Evolutionary conservation across 2,329 filamentous ascomycete species (phyloP), one percentile per base, ranked within the genome.

Genomic region (Beauveria brongniartii): DNA sequence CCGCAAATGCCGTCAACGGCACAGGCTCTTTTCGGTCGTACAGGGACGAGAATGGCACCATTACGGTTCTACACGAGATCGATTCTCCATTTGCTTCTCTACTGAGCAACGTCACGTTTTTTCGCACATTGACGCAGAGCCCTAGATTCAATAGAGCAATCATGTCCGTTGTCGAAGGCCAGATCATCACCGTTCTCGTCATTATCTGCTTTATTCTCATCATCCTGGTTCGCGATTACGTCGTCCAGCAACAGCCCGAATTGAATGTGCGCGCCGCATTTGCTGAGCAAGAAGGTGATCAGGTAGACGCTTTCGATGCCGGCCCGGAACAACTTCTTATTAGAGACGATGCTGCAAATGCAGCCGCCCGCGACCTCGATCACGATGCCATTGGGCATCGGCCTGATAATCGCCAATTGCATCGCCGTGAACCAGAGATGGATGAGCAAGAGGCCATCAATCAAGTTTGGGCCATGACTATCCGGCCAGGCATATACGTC

Each of bases 201-300:
- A 93, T 99, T 8, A 82, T 96, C 50, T 92, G 89, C 62, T 99
- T 97, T 73, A 97, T 99, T 62, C 78, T 99, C n/a, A 87, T 99
- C 47, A 99, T 99, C 67, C 77, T 99, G 4, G 97, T 99, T 52
- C 81, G 95, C 52, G 94, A 99, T 75, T 99, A 96, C 82, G 94
- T 99, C 55, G 92, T 99, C 10, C 94, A 99, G 72, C 94, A 99
- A 72, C 94, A 99, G 70, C 94, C 93, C 5, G 88, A 92, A 65
- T 88, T 94, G 66, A 95, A 96, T 68, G 87, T 94, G 78, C 88
- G 86, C 0, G 87, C 82, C 9, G 83, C 82, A 3, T 82, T 86
- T 69, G 84, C 81, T 12, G 82, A 78, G 9, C 58, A 61, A n/a
- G 57, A 50, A 14, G 51, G 10, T 12, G 28, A 22, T 28, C 51